These are phyloP conservation scores for Spathaspora arborariae DNA, from an alignment of 805 yeast species.

Conservation along the genomic window DNA sequence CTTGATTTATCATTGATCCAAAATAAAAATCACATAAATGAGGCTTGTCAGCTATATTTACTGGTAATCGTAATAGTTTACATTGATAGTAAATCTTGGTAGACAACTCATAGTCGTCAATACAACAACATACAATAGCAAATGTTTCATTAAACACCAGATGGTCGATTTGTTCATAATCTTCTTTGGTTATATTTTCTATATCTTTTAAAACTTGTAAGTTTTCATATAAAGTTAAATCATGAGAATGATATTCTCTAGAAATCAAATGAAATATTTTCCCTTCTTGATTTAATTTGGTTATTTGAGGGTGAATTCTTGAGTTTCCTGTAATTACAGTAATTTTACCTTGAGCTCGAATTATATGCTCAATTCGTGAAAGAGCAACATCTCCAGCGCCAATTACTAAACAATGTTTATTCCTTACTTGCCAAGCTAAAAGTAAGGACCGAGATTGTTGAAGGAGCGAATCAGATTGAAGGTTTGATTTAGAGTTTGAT, in stretches of 20 bases:
- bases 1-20: constrained; percentile 72
- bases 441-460: constrained; percentile 40
- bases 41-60: constrained; percentile 83
- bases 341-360: constrained; percentile 66
- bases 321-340: constrained; percentile 53
- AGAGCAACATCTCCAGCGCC: constrained; percentile 81
- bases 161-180: constrained; percentile 26
- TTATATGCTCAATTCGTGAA: constrained; percentile 61
- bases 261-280: constrained; percentile 37
- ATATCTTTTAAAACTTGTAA: background rate
- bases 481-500: no score
- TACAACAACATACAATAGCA: constrained; percentile 68
- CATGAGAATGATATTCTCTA: constrained; percentile 44
- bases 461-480: background rate
- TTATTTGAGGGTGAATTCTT: constrained; percentile 26
- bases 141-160: constrained; percentile 40
- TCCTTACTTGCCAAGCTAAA: constrained; percentile 70
- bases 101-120: constrained; percentile 65
- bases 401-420: constrained; percentile 63
- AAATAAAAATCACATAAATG: constrained; percentile 82
- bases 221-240: constrained; percentile 48
- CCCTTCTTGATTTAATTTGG: constrained; percentile 29
- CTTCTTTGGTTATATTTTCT: constrained; percentile 10
- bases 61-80: constrained; percentile 47
- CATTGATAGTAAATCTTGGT: constrained; percentile 51